A percentile compares a stretch with the other conserved stretches of the same genome.
Conservation (phyloP, 805 yeast genomes). For the Teunomyces atbi region DNA sequence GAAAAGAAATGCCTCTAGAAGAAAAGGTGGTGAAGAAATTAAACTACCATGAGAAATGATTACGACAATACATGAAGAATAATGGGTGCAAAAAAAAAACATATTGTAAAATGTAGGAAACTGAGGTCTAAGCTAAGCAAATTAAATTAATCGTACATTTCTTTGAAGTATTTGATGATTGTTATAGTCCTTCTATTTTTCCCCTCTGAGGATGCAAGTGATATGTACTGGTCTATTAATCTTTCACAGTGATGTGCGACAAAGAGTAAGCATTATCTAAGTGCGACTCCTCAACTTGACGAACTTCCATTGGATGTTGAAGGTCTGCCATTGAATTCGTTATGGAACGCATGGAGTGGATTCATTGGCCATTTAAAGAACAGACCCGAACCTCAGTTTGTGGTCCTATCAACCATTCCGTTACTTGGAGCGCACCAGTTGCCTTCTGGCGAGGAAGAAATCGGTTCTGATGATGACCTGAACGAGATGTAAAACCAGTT, state of each 20-base stretch:
- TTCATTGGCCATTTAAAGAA: constrained; percentile 64
- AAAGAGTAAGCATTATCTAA: too few relatives aligned
- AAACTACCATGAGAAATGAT: constrained; percentile 2
- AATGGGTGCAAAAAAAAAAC: not conserved
- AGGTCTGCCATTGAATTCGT: constrained; percentile 63
- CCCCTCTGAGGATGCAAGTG: too few relatives aligned
- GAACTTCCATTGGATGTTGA: constrained; percentile 60
- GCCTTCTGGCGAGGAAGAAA: constrained; percentile 80
- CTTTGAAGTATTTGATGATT: too few relatives aligned
- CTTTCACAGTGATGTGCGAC: constrained; percentile 82
- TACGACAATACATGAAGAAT: not conserved
- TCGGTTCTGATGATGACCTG: constrained; percentile 52
- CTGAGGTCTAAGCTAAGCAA: not conserved
- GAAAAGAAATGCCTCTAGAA: not conserved
- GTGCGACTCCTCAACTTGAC: constrained; percentile 54
- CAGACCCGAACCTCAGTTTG: constrained; percentile 44
- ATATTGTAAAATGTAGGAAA: not conserved
- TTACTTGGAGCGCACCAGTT: constrained; percentile 91
- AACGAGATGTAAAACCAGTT: constrained; percentile 58
- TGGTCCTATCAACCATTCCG: constrained; percentile 81
- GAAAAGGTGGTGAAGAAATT: not conserved
- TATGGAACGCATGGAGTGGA: constrained; percentile 84
- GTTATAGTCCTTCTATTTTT: too few relatives aligned
- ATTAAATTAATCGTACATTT: too few relatives aligned
- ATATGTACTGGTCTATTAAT: constrained; percentile 60